Conservation (phyloP, 257 asterid genomes). For the Nicotiana sylvestris region DNA sequence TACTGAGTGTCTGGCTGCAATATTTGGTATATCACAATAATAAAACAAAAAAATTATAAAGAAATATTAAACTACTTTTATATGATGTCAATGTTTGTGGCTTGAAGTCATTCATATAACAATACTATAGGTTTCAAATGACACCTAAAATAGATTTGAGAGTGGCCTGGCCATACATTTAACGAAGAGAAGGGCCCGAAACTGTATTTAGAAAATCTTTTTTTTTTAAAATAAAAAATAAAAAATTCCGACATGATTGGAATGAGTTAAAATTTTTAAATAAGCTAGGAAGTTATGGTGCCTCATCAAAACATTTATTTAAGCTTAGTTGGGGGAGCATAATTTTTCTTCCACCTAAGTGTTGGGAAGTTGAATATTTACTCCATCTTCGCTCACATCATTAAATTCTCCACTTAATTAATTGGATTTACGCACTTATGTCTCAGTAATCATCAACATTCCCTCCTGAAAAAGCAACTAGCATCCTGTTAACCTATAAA, state of each 20-base stretch:
- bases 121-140: no score
- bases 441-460: background rate
- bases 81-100: no score
- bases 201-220: background rate
- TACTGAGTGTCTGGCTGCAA: no score
- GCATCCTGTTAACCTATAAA: background rate
- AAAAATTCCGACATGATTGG: background rate
- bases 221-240: background rate
- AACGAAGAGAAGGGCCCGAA: background rate
- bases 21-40: no score
- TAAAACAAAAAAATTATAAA: no score
- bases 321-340: background rate
- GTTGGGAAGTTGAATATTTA: background rate
- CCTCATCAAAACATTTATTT: background rate
- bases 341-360: background rate
- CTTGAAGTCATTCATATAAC: no score
- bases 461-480: background rate
- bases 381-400: background rate
- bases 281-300: background rate
- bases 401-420: background rate
- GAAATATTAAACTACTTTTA: no score
- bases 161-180: no score
- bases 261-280: background rate
- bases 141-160: no score
- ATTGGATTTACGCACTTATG: background rate